A percentile compares a stretch with the other conserved stretches of the same genome.
Conservation (phyloP, 495 filamentous ascomycete species). For the Tuber umbilicatum region DNA sequence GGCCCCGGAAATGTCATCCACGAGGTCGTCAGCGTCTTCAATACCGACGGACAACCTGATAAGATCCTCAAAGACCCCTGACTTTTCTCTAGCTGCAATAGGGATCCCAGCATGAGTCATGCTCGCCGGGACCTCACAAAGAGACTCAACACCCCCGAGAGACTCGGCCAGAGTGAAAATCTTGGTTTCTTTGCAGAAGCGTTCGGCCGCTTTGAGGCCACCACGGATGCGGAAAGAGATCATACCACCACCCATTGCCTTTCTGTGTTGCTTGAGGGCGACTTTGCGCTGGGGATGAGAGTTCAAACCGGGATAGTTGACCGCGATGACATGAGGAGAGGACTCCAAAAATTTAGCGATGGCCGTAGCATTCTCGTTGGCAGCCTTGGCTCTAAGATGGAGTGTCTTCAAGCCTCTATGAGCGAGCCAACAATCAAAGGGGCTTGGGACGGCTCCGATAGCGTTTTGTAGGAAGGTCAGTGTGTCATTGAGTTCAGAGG, state of each 20-base stretch:
- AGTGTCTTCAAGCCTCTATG: slow-evolving; percentile 96
- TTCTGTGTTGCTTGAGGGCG: slow-evolving; percentile 80
- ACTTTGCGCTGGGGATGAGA: slow-evolving; percentile 82
- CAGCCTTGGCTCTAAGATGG: slow-evolving; percentile 81
- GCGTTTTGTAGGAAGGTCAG: slow-evolving; percentile 94
- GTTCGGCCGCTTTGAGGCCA: slow-evolving; percentile 76
- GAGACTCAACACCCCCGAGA: slow-evolving; percentile 83
- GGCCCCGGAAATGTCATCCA: slow-evolving; percentile 75
- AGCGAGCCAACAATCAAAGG: slow-evolving; percentile 99
- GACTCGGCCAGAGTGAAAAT: slow-evolving; percentile 93
- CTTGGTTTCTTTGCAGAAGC: slow-evolving; percentile 81
- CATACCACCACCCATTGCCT: slow-evolving; percentile 96
- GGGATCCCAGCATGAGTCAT: slow-evolving; percentile 99
- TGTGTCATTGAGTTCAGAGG: slow-evolving; percentile 63
- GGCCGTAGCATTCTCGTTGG: slow-evolving; percentile 69
- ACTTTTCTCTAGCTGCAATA: slow-evolving; percentile 75
- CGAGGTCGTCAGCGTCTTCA: slow-evolving; percentile 82
- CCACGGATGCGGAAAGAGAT: slow-evolving; percentile 90
- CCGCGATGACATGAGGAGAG: slow-evolving; percentile 73
- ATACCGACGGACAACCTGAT: slow-evolving; percentile 88
- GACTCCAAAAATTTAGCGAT: slow-evolving; percentile 70
- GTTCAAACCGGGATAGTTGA: slow-evolving; percentile 90
- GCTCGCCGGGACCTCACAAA: slow-evolving; percentile 81
- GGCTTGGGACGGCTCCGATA: slow-evolving; percentile 85
- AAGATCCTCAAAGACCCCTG: slow-evolving; percentile 95